Base-by-base conservation (phyloP, 2,329 filamentous ascomycete genomes). In the Raffaelea arxii region DNA sequence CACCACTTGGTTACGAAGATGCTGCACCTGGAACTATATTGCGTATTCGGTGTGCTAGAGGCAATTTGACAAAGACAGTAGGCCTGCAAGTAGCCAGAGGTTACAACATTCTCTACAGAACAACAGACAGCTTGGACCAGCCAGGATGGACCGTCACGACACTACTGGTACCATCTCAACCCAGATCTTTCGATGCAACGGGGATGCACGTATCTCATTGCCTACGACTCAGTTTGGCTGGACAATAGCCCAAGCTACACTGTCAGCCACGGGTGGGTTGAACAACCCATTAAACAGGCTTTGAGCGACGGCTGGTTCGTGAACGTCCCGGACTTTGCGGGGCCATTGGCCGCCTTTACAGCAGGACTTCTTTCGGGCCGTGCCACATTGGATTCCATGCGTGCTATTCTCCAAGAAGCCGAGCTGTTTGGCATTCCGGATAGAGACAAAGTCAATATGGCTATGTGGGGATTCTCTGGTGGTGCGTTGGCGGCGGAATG, bases 391-490 rank as follows among this genome's bases (percentile, higher is more conserved):
- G 66, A 74, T 53, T 58, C 59, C 3, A 54, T 71, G 2, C 65
- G 71, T 11, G 68, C 68, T 5, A 62, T 65, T 1, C 51, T 68
- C 14, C 49, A 55, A 22, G 52, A 43, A 19, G 47, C 53, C 2
- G 47, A 48, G 2, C n/a, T 36, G 11, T 48, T 66, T 4, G 57
- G 59, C 3, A 54, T 71, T 43, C 37, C 51, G 6, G 54, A 59
- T 12, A n/a, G n/a, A n/a, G n/a, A n/a, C n/a, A n/a, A n/a, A n/a
- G 59, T 67, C 0, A 59, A 52, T 4, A 56, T 68, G 37, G 64
- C 67, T 3, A 57, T 77, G 46, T 78, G 72, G 72, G 73, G 73
- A 4, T 76, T 75, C 55, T 73, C 68, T 4, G 72, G 73, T 6
- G 73, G 72, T n/a, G 64, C 65, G 14, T 51, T 75, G 32, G 70